Conservation (phyloP, 305 asterid species). For the Plantago lanceolata region DNA sequence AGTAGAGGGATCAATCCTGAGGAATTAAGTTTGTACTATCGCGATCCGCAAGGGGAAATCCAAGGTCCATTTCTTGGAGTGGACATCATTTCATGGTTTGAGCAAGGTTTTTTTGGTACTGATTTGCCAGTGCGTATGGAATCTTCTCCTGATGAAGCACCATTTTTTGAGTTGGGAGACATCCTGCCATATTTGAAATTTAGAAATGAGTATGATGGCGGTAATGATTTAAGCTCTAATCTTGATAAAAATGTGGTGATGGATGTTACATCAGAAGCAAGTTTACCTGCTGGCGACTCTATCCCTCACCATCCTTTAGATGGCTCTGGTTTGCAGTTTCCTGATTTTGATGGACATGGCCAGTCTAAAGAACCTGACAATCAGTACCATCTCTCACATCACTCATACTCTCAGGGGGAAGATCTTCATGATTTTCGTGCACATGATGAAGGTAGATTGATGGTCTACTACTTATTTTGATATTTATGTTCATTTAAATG, state of each 20-base stretch:
- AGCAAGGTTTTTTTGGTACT: conserved; percentile 91
- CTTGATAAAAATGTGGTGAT: conserved; percentile 41
- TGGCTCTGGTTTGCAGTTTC: conserved; percentile 48
- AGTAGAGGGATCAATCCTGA: conserved; percentile 59
- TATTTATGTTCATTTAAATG: conserved; percentile 12
- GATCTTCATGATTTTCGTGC: conserved; percentile 47
- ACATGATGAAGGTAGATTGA: conserved; percentile 68
- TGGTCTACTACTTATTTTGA: conserved; percentile 11
- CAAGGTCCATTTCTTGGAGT: conserved; percentile 98
- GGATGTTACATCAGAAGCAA: conserved; percentile 46
- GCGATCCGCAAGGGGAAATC: conserved; percentile 92
- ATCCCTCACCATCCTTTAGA: conserved; percentile 34
- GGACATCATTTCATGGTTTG: conserved; percentile 95
- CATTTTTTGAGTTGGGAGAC: conserved; percentile 75
- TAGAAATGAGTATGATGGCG: conserved; percentile 37
- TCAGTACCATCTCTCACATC: conserved; percentile 44
- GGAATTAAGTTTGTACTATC: conserved; percentile 79
- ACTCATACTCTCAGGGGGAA: conserved; percentile 43
- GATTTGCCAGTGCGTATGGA: conserved; percentile 90
- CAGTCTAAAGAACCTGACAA: conserved; percentile 45
- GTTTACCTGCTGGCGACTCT: conserved; percentile 36
- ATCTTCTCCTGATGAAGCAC: conserved; percentile 75
- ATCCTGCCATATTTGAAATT: conserved; percentile 82
- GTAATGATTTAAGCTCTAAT: conserved; percentile 36
- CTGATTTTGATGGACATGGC: conserved; percentile 46